These are phyloP conservation scores for Aspergillus persii DNA, from an alignment of 2,329 filamentous ascomycete genomes.

Conservation along the genomic window DNA sequence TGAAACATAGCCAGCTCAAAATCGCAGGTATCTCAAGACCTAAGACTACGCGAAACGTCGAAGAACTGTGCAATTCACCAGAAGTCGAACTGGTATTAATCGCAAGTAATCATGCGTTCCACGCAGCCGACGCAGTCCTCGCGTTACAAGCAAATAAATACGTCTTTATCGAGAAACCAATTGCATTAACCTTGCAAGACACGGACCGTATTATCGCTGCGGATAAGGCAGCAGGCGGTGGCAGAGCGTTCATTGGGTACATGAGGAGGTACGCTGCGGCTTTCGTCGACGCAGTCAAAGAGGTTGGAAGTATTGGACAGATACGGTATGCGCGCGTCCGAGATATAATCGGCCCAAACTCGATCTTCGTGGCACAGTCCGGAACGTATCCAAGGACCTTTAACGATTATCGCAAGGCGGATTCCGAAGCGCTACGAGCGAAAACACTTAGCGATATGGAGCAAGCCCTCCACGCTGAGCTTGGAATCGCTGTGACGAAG, in stretches of 20 bases:
- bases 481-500: slow-evolving; percentile 29
- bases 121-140: slow-evolving; percentile 48
- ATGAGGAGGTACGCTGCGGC: slow-evolving; percentile 58
- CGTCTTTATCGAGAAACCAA: slow-evolving; percentile 59
- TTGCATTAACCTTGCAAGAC: slow-evolving; percentile 30
- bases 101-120: slow-evolving; percentile 50
- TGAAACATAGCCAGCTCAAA: slow-evolving; percentile 39
- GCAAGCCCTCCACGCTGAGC: slow-evolving; percentile 21
- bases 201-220: slow-evolving; percentile 43
- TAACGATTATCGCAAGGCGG: slow-evolving; percentile 38
- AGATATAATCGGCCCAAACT: slow-evolving; percentile 55
- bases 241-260: slow-evolving; percentile 56
- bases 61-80: slow-evolving; percentile 43
- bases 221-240: slow-evolving; percentile 15
- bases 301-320: slow-evolving; percentile 49
- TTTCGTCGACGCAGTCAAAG: slow-evolving; percentile 53
- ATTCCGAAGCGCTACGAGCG: slow-evolving; percentile 6
- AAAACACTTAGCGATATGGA: not conserved
- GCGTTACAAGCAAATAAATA: slow-evolving; percentile 53
- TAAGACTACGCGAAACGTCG: slow-evolving; percentile 36
- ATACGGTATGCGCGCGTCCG: slow-evolving; percentile 54
- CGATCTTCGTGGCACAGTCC: slow-evolving; percentile 30
- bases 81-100: slow-evolving; percentile 54
- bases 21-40: slow-evolving; percentile 16
- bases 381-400: slow-evolving; percentile 39